These are phyloP conservation scores for Urochloa ruziziensis DNA, from an alignment of 176 grass and related monocot species.

Conservation along the genomic window DNA sequence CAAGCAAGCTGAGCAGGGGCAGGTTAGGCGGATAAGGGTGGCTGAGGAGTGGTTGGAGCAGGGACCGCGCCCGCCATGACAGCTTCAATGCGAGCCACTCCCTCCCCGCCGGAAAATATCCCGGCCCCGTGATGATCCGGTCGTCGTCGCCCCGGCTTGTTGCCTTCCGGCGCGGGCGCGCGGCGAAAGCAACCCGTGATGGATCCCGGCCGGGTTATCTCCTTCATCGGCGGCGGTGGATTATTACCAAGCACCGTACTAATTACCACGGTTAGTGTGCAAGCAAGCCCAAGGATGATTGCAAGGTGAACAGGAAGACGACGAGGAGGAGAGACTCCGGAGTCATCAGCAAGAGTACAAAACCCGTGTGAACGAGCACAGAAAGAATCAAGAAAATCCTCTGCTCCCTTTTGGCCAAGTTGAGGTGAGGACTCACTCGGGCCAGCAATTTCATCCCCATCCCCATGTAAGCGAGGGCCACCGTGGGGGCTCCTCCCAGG, in stretches of 20 bases:
- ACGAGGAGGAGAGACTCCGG: background rate
- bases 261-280: background rate
- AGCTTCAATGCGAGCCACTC: constrained; percentile 3
- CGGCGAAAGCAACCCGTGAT: constrained; percentile 15
- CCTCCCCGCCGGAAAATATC: background rate
- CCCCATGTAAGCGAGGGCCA: background rate
- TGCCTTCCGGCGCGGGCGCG: constrained; percentile 19
- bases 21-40: constrained; percentile 22
- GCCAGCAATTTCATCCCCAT: constrained; percentile 1
- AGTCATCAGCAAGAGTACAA: background rate
- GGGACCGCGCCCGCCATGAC: constrained; percentile 26
- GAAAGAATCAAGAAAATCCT: background rate
- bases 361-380: background rate
- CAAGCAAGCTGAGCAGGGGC: background rate
- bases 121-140: background rate
- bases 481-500: background rate
- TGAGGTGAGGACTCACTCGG: constrained; percentile 25
- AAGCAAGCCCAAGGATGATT: background rate
- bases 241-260: background rate
- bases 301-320: background rate
- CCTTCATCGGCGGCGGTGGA: background rate
- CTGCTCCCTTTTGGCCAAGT: background rate
- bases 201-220: background rate
- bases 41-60: constrained; percentile 37
- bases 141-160: background rate